Evolutionary conservation across 1,284 basidiomycete genomes (phyloP).

Genomic region (Singerocomus inundabilis): DNA sequence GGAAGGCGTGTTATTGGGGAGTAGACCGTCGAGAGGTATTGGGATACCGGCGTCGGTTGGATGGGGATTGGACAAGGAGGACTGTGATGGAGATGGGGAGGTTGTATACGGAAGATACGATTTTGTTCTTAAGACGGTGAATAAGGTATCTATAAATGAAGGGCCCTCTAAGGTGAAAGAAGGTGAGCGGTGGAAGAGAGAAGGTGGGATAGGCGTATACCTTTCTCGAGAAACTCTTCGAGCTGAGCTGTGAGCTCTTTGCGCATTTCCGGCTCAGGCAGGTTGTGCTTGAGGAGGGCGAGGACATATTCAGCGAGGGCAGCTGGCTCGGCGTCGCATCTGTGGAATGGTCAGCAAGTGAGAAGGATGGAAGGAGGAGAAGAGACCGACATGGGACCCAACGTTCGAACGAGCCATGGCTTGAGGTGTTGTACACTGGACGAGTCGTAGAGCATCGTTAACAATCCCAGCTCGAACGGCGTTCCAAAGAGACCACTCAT

Average conservation of each 20-base stretch:
- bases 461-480: neutral
- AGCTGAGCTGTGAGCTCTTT: conserved; percentile 77
- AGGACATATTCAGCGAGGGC: conserved; percentile 94
- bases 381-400: conserved; percentile 75
- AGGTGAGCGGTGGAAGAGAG: conserved; percentile 13
- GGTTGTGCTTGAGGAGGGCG: conserved; percentile 90
- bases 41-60: conserved; percentile 64
- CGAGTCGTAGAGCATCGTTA: conserved; percentile 63
- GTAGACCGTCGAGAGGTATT: conserved; percentile 68
- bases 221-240: conserved; percentile 90
- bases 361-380: neutral
- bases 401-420: conserved; percentile 79
- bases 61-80: conserved; percentile 36
- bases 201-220: conserved; percentile 41
- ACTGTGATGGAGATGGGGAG: conserved; percentile 35
- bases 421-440: conserved; percentile 63
- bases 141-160: conserved; percentile 81
- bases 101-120: conserved; percentile 75
- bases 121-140: conserved; percentile 77
- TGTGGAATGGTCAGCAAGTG: conserved; percentile 36
- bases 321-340: conserved; percentile 94
- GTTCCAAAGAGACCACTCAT: conserved; percentile 6
- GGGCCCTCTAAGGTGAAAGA: conserved; percentile 54
- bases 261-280: conserved; percentile 78
- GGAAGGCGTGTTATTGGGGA: conserved; percentile 45